These are phyloP conservation scores for Annulohypoxylon moriforme DNA, from an alignment of 495 filamentous ascomycete species.

Conservation along the genomic window DNA sequence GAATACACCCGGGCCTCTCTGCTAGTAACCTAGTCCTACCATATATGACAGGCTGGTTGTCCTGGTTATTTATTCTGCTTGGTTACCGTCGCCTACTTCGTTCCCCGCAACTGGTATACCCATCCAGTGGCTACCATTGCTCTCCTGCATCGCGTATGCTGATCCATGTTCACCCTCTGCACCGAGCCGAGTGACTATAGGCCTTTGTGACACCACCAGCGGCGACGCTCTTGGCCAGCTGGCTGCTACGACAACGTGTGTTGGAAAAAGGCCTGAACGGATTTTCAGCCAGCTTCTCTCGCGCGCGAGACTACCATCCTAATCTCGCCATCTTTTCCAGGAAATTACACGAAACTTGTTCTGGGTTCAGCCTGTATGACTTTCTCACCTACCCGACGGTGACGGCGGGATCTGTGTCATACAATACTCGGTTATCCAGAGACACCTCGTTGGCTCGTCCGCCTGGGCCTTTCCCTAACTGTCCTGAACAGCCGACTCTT, in stretches of 20 bases:
- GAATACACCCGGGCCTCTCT: constrained; percentile 19
- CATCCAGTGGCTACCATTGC: constrained; percentile 35
- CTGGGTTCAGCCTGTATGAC: constrained; percentile 47
- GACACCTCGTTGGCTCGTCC: constrained; percentile 50
- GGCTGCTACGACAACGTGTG: constrained; percentile 26
- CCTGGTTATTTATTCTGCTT: constrained; percentile 31
- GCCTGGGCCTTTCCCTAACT: constrained; percentile 41
- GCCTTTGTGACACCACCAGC: constrained; percentile 42
- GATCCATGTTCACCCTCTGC: constrained; percentile 41
- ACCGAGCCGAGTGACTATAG: constrained; percentile 44
- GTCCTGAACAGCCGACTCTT: constrained; percentile 46
- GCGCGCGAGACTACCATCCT: constrained; percentile 30
- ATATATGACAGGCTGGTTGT: constrained; percentile 27
- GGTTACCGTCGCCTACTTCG: constrained; percentile 21
- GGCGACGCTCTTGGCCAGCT: constrained; percentile 33
- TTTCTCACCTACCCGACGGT: constrained; percentile 47
- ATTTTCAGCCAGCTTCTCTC: constrained; percentile 18
- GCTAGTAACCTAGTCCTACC: constrained; percentile 13
- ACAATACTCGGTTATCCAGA: constrained; percentile 54
- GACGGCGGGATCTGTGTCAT: constrained; percentile 60
- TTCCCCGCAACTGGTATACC: constrained; percentile 32
- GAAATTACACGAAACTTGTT: constrained; percentile 46
- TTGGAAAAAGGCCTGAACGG: constrained; percentile 29
- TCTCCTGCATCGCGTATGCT: constrained; percentile 42
- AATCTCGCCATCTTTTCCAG: constrained; percentile 37